Evolutionary conservation across 257 asterid genomes (phyloP).

Genomic region (Solanum piurae): DNA sequence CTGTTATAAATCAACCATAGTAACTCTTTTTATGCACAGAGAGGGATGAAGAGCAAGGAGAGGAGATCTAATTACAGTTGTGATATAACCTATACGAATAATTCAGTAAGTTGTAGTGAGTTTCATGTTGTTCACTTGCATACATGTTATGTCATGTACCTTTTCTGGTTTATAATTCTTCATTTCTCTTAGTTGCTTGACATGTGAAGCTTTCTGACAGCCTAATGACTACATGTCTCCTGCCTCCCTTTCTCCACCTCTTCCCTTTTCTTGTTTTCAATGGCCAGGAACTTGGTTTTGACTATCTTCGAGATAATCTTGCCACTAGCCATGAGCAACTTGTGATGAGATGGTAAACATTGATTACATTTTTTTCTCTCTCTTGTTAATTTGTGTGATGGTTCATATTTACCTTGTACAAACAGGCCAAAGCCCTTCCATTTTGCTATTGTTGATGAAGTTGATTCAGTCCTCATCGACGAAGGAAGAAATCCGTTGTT

Average conservation of each 20-base stretch:
- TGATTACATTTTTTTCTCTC: conserved; percentile 1
- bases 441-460: conserved; percentile 97
- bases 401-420: conserved; percentile 8
- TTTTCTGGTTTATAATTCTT: not conserved
- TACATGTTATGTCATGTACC: not conserved
- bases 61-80: conserved; percentile 74
- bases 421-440: conserved; percentile 97
- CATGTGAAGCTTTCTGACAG: not conserved
- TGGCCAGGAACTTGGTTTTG: conserved; percentile 92
- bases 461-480: conserved; percentile 93
- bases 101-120: conserved; percentile 47
- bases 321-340: conserved; percentile 61
- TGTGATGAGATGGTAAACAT: conserved; percentile 92
- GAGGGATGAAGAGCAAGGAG: conserved; percentile 58
- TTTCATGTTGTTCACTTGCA: not conserved
- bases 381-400: not conserved
- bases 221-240: not conserved
- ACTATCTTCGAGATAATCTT: conserved; percentile 90
- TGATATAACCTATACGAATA: conserved; percentile 91
- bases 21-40: conserved; percentile 32
- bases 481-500: conserved; percentile 96
- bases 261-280: conserved; percentile 2
- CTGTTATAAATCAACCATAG: not conserved
- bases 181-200: not conserved
- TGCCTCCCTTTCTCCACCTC: not conserved